Conservation (phyloP, 495 filamentous ascomycete genomes). For the Penicillium parvum region DNA sequence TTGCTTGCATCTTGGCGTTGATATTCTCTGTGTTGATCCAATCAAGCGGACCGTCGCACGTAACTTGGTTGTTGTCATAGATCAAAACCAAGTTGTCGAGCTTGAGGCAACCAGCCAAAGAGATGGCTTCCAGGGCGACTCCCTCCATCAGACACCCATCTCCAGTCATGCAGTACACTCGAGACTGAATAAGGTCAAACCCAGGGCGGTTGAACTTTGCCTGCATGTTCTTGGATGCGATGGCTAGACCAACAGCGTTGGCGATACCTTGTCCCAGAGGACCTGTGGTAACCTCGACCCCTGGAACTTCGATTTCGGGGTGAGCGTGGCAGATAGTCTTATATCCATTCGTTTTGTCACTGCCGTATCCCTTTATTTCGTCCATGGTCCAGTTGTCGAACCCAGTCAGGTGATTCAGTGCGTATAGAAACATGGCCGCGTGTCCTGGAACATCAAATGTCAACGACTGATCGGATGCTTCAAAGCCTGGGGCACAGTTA, state of each 20-base stretch:
- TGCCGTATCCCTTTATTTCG: constrained; percentile 46
- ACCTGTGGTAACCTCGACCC: constrained; percentile 54
- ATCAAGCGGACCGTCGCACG: background rate
- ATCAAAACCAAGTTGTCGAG: constrained; percentile 54
- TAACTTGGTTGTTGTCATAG: constrained; percentile 54
- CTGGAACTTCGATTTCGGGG: constrained; percentile 48
- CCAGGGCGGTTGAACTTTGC: constrained; percentile 50
- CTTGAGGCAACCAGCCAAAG: constrained; percentile 50
- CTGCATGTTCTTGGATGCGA: constrained; percentile 53
- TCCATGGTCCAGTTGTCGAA: constrained; percentile 48
- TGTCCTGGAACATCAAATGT: constrained; percentile 28
- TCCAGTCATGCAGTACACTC: constrained; percentile 54
- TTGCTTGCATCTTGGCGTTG: constrained; percentile 48
- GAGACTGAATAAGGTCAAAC: constrained; percentile 45
- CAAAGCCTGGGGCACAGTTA: background rate
- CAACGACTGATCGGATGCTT: background rate
- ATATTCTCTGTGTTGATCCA: constrained; percentile 33
- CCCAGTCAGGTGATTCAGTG: constrained; percentile 43
- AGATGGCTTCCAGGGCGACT: constrained; percentile 54
- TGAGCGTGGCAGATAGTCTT: constrained; percentile 37
- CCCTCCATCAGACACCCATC: constrained; percentile 59
- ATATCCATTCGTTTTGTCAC: constrained; percentile 27
- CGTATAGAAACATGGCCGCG: constrained; percentile 46
- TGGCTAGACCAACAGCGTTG: constrained; percentile 57
- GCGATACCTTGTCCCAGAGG: constrained; percentile 57